Evolutionary conservation across 176 grass and related monocot genomes (phyloP), one percentile per base, ranked within the genome.

Genomic region (Avena insularis): DNA sequence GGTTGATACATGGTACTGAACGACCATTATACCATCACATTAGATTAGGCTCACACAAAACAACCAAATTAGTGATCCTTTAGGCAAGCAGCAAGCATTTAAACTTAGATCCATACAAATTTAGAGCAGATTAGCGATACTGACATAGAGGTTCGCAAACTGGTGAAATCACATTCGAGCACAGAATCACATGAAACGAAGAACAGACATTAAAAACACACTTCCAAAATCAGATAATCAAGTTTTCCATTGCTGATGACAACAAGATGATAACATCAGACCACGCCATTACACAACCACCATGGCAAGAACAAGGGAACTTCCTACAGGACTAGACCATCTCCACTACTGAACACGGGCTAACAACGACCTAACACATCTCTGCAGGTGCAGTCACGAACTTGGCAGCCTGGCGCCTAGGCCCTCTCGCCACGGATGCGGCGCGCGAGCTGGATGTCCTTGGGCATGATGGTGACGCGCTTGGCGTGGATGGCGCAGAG

Each of bases 401-500:
- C 46, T 2, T 2, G 9, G 1, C 46, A 10, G 46, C 46, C 9
- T 10, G 46, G 46, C 46, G 4, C 16, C 71, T 74, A 74, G 45
- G 71, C 71, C 12, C 71, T 13, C 71, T 74, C 71, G 11, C 90
- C 90, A 2, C 88, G 79, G 93, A 95, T 92, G 55, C 93, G 88
- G 8, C 86, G 83, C 0, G 88, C 83, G 14, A 95, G 88, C 88
- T 95, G 93, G 76, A 92, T 88, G 49, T 95, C 93, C 90, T 92
- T 95, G 70, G 88, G 86, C 93, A 95, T 95, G 83, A 95, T 92
- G 76, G 90, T 95, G 67, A 95, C 93, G 38, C 88, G 84, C 90
- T 95, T 92, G 75, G 93, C 88, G 62, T 95, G 93, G 88, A 95
- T 92, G 83, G 93, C 90, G 79, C 93, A 90, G 9, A 95, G 88